Conservation (phyloP, 164 flowering plant genomes). For the Paratinospora sagittata region DNA sequence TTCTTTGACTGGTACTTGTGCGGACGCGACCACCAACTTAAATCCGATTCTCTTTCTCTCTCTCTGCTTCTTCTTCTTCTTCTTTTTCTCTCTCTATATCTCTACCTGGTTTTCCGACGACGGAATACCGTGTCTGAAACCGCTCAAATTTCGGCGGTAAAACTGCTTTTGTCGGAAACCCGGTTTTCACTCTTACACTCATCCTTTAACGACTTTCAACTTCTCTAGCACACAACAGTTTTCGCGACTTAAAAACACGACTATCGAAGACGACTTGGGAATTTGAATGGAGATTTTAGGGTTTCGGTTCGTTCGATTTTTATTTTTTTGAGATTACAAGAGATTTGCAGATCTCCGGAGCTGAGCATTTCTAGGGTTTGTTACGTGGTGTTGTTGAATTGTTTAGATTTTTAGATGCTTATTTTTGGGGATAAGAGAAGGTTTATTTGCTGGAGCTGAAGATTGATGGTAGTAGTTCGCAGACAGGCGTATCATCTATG, state of each 20-base stretch:
- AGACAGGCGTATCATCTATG: constrained; percentile 36
- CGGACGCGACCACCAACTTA: constrained; percentile 25
- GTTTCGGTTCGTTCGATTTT: background rate
- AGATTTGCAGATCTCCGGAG: constrained; percentile 13
- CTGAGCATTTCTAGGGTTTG: constrained; percentile 11
- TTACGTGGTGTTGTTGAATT: background rate
- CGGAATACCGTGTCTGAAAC: constrained; percentile 4
- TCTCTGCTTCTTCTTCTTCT: background rate
- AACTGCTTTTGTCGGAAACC: background rate
- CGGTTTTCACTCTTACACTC: background rate
- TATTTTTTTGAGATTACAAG: background rate
- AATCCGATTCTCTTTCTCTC: constrained; percentile 17
- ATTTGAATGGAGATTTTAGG: constrained; percentile 11
- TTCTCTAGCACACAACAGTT: too few species aligned
- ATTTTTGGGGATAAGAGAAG: constrained; percentile 10
- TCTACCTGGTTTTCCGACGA: constrained; percentile 19
- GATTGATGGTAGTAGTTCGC: constrained; percentile 31
- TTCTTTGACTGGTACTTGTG: constrained; percentile 33
- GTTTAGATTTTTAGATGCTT: background rate
- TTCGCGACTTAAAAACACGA: constrained; percentile 1
- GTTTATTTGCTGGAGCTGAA: constrained; percentile 11
- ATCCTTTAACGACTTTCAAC: constrained; percentile 1
- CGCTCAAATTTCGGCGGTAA: too few species aligned
- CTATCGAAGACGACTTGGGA: constrained; percentile 5
- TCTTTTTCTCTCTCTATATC: constrained; percentile 10